A percentile compares a stretch with the other conserved stretches of the same genome.
Evolutionary conservation across 257 asterid genomes (phyloP).

Genomic region (Ajuga chamaepitys): DNA sequence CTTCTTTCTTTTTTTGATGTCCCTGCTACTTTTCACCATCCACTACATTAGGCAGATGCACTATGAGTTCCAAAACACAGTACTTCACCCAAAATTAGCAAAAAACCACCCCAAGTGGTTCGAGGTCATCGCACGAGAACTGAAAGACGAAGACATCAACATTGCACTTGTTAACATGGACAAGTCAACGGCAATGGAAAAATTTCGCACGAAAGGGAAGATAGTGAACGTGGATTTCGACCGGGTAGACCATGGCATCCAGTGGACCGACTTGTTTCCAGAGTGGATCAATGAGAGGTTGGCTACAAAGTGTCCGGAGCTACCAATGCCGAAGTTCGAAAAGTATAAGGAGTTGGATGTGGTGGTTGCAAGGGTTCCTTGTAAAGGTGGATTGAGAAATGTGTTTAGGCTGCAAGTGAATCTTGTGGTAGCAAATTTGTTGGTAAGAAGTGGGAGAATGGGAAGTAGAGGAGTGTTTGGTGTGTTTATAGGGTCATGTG

Average conservation of each 20-base stretch:
- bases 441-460: slow-evolving; percentile 37
- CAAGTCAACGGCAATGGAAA: neutral
- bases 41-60: slow-evolving; percentile 18
- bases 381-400: slow-evolving; percentile 37
- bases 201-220: neutral
- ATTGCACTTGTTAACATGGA: slow-evolving; percentile 35
- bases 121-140: slow-evolving; percentile 10
- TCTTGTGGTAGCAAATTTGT: slow-evolving; percentile 62
- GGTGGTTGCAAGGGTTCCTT: slow-evolving; percentile 49
- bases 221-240: slow-evolving; percentile 27
- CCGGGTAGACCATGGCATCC: slow-evolving; percentile 16
- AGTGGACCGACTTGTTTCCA: slow-evolving; percentile 56
- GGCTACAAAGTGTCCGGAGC: slow-evolving; percentile 34
- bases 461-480: slow-evolving; percentile 19
- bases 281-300: slow-evolving; percentile 42
- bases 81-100: neutral
- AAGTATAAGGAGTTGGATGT: slow-evolving; percentile 42
- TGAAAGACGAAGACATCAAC: slow-evolving; percentile 18
- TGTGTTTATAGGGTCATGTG: slow-evolving; percentile 58
- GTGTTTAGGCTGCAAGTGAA: slow-evolving; percentile 66
- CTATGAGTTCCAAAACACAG: slow-evolving; percentile 1
- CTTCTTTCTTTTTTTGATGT: neutral
- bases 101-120: slow-evolving; percentile 24
- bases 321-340: slow-evolving; percentile 53
- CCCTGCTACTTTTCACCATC: neutral